phyloP scores from a whole-genome alignment of 345 rosid species.

The Garcia nutans region DNA sequence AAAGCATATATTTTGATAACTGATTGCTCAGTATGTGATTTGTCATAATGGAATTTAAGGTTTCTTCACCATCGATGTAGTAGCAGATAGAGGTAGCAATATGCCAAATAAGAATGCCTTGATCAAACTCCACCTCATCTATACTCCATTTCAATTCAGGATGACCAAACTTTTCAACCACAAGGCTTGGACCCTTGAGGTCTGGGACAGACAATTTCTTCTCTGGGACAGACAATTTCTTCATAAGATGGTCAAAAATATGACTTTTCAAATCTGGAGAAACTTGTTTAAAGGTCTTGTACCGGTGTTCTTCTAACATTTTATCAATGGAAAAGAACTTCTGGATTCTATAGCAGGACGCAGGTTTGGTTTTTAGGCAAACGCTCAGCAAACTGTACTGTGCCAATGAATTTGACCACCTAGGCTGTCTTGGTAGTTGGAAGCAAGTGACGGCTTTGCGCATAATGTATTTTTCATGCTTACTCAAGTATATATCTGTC shows the following conservation, averaged over 20 bases:
- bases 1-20: slow-evolving; percentile 48
- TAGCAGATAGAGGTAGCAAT: slow-evolving; percentile 29
- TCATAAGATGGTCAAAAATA: background rate
- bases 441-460: background rate
- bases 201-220: no score
- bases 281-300: background rate
- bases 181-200: no score
- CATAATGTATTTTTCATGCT: background rate
- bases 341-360: background rate
- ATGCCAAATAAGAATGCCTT: slow-evolving; percentile 28
- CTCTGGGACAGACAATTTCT: background rate
- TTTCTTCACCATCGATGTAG: slow-evolving; percentile 1
- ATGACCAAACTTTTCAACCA: no score
- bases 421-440: background rate
- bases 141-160: background rate
- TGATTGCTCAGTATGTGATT: slow-evolving; percentile 14
- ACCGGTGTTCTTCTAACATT: background rate
- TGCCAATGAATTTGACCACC: slow-evolving; percentile 27
- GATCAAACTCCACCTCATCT: slow-evolving; percentile 14
- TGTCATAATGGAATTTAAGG: background rate
- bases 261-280: background rate
- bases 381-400: background rate
- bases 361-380: background rate
- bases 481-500: slow-evolving; percentile 2
- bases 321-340: background rate